Conservation (phyloP, 371 early-diverging fungal genomes). For the Aphelidium insulamus region DNA sequence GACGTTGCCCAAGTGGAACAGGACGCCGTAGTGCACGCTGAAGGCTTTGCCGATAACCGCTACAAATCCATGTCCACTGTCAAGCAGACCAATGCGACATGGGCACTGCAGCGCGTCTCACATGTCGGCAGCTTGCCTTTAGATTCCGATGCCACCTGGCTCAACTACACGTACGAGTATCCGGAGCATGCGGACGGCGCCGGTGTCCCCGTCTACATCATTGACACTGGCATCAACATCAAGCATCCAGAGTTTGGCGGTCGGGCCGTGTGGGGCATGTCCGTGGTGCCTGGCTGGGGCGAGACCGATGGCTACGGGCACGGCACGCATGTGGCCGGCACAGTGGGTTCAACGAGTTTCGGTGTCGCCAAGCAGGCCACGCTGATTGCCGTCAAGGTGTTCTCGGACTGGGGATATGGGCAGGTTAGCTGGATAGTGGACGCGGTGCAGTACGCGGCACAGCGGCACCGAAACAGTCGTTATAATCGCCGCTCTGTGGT, state of each 20-base stretch:
- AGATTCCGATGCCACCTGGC: too few species aligned
- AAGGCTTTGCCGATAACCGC: too few species aligned
- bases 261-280: conserved; percentile 13
- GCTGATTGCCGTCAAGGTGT: conserved; percentile 64
- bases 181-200: conserved; percentile 10
- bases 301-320: conserved; percentile 22
- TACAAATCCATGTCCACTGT: too few species aligned
- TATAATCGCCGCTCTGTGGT: too few species aligned
- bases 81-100: conserved; percentile 8
- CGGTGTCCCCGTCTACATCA: conserved; percentile 20
- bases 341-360: conserved; percentile 40
- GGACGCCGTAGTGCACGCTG: too few species aligned
- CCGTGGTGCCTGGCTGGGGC: conserved; percentile 1
- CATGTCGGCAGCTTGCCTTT: too few species aligned
- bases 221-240: conserved; percentile 27
- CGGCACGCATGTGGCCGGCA: conserved; percentile 64
- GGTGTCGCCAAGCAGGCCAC: conserved; percentile 76
- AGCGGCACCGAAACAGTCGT: too few species aligned
- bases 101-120: conserved; percentile 10
- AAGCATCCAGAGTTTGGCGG: conserved; percentile 23
- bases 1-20: too few species aligned
- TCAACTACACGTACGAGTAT: not conserved
- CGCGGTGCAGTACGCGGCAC: conserved; percentile 36
- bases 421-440: conserved; percentile 32
- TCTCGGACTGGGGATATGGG: conserved; percentile 29